Conservation (phyloP, 2,329 filamentous ascomycete species). For the Acrodontium crateriforme region DNA sequence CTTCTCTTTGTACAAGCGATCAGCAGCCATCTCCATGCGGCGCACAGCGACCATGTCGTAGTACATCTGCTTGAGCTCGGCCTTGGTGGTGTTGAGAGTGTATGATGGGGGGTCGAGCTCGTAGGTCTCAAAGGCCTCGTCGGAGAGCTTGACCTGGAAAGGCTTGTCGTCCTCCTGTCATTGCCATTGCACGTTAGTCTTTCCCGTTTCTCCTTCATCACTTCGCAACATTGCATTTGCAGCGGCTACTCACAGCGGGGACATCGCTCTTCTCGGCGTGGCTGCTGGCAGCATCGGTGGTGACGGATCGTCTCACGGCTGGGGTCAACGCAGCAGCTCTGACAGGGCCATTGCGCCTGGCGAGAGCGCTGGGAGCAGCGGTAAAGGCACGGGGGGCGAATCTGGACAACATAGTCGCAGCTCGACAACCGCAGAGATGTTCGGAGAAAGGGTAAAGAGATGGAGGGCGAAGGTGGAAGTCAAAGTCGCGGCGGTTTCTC, state of each 20-base stretch:
- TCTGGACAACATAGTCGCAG: slow-evolving; percentile 26
- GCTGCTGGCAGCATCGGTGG: slow-evolving; percentile 85
- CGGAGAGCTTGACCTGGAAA: slow-evolving; percentile 83
- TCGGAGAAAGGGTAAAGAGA: no score
- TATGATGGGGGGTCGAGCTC: slow-evolving; percentile 93
- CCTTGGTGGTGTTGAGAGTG: slow-evolving; percentile 88
- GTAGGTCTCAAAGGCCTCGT: slow-evolving; percentile 99
- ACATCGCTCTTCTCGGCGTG: slow-evolving; percentile 69
- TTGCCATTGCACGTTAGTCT: neutral
- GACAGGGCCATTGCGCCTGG: no score
- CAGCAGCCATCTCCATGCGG: slow-evolving; percentile 99
- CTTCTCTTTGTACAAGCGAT: slow-evolving; percentile 99
- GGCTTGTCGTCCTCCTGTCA: slow-evolving; percentile 90
- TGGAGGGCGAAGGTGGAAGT: no score
- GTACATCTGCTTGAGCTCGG: slow-evolving; percentile 98
- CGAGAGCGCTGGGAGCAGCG: no score
- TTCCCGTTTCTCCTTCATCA: slow-evolving; percentile 2
- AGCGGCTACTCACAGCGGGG: slow-evolving; percentile 42
- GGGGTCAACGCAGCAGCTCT: slow-evolving; percentile 18
- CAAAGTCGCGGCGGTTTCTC: no score
- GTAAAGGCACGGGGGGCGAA: slow-evolving; percentile 23
- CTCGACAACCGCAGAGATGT: no score
- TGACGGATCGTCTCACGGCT: slow-evolving; percentile 58
- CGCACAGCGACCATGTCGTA: slow-evolving; percentile 89
- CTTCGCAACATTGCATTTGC: neutral